phyloP scores from a whole-genome alignment of 164 flowering plant species.

The Vitis cinerea region DNA sequence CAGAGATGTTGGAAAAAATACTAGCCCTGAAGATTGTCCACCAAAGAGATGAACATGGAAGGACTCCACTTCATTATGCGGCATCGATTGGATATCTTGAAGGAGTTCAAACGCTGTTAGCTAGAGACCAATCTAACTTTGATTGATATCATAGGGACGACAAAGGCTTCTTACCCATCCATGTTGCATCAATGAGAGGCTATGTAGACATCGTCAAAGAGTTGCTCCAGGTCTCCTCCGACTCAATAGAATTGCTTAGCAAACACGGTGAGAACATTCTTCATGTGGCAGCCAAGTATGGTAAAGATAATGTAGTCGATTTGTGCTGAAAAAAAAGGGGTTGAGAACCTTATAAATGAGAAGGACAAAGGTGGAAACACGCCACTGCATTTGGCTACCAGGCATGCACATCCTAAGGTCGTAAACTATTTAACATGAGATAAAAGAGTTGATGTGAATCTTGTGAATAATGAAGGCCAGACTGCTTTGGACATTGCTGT shows the following conservation, averaged over 20 bases:
- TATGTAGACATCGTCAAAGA: slow-evolving; percentile 1
- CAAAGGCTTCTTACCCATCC: neutral
- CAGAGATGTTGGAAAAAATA: slow-evolving; percentile 3
- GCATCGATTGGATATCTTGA: slow-evolving; percentile 4
- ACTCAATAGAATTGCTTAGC: slow-evolving; percentile 5
- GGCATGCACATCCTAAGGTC: neutral
- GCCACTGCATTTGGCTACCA: slow-evolving; percentile 21
- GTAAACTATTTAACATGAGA: neutral
- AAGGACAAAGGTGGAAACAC: slow-evolving; percentile 15
- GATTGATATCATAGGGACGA: no score
- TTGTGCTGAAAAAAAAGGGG: neutral
- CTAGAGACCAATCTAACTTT: no score
- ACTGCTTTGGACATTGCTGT: no score
- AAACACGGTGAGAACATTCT: slow-evolving; percentile 10
- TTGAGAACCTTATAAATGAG: slow-evolving; percentile 10
- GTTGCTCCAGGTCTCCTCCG: slow-evolving; percentile 4
- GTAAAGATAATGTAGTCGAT: slow-evolving; percentile 5
- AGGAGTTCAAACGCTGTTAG: slow-evolving; percentile 6
- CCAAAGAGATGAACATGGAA: neutral
- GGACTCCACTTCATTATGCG: slow-evolving; percentile 11
- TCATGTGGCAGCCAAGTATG: slow-evolving; percentile 17
- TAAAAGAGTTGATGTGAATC: no score
- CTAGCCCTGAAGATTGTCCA: neutral
- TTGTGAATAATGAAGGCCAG: no score
- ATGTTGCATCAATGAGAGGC: slow-evolving; percentile 10